Evolutionary conservation across 768 basidiomycete genomes (phyloP).

Genomic region (Omphalotus guepiniiformis): DNA sequence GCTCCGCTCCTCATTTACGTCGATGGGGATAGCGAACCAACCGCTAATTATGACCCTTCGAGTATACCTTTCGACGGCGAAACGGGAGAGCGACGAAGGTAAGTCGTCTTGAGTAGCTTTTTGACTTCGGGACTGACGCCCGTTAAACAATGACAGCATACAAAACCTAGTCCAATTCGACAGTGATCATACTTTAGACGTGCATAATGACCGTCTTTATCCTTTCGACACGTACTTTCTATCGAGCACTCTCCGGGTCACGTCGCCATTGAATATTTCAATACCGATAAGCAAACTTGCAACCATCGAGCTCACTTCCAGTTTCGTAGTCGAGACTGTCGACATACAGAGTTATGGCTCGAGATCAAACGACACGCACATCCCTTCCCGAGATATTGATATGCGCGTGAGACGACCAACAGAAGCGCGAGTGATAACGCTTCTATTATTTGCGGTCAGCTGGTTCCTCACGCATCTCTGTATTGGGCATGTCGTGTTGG

Average conservation of each 20-base stretch:
- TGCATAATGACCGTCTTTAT: conserved; percentile 48
- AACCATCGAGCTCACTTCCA: conserved; percentile 42
- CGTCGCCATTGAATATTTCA: conserved; percentile 28
- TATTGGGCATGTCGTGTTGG: conserved; percentile 41
- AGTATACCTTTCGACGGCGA: conserved; percentile 38
- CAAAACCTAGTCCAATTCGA: conserved; percentile 55
- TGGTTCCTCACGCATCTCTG: conserved; percentile 56
- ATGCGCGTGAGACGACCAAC: conserved; percentile 41
- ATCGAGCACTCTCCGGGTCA: conserved; percentile 42
- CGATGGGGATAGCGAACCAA: conserved; percentile 36
- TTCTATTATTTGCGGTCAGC: conserved; percentile 42
- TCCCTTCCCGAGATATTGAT: conserved; percentile 39
- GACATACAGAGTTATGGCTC: conserved; percentile 36
- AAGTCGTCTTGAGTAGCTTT: conserved; percentile 3
- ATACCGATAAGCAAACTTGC: conserved; percentile 39
- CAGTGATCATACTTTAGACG: conserved; percentile 52
- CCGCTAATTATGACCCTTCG: conserved; percentile 40
- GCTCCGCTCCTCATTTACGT: conserved; percentile 40
- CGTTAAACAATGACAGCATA: conserved; percentile 30
- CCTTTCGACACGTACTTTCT: conserved; percentile 55
- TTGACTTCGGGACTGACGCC: not conserved
- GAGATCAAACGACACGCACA: conserved; percentile 13
- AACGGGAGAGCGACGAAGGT: conserved; percentile 42
- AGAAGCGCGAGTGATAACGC: conserved; percentile 38
- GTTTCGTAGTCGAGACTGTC: conserved; percentile 37